Conservation (phyloP, 495 filamentous ascomycete species). For the Neurospora tetraspora region DNA sequence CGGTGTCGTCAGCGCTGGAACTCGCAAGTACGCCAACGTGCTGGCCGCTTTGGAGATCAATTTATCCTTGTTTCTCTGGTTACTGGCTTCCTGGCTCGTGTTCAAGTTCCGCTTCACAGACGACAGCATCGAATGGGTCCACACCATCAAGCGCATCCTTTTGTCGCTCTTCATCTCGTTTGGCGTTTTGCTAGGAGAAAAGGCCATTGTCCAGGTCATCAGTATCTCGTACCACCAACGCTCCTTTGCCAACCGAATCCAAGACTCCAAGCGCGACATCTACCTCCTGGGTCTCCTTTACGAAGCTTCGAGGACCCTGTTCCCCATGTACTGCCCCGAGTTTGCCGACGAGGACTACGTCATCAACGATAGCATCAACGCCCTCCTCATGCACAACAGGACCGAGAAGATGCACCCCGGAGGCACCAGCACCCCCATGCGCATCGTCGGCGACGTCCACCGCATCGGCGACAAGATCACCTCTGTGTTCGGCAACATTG, state of each 20-base stretch:
- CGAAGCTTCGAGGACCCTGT: slow-evolving; percentile 76
- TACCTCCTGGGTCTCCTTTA: slow-evolving; percentile 72
- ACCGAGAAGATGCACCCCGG: slow-evolving; percentile 33
- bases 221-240: slow-evolving; percentile 91
- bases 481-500: slow-evolving; percentile 85
- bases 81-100: slow-evolving; percentile 63
- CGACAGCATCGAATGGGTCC: slow-evolving; percentile 27
- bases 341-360: slow-evolving; percentile 85
- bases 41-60: slow-evolving; percentile 73
- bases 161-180: slow-evolving; percentile 67
- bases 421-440: slow-evolving; percentile 63
- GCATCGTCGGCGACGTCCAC: slow-evolving; percentile 66
- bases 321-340: slow-evolving; percentile 84
- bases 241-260: slow-evolving; percentile 81
- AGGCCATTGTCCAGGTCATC: slow-evolving; percentile 80
- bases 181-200: slow-evolving; percentile 69
- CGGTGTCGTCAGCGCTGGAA: slow-evolving; percentile 84
- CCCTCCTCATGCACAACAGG: slow-evolving; percentile 35
- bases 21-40: slow-evolving; percentile 83
- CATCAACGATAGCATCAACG: slow-evolving; percentile 70
- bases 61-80: slow-evolving; percentile 82
- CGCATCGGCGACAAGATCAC: slow-evolving; percentile 85
- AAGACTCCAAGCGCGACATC: slow-evolving; percentile 77
- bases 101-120: slow-evolving; percentile 57
- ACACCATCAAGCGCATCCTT: slow-evolving; percentile 58